phyloP scores from a whole-genome alignment of 1,139 yeast genomes.

The Scheffersomyces parashehatae region DNA sequence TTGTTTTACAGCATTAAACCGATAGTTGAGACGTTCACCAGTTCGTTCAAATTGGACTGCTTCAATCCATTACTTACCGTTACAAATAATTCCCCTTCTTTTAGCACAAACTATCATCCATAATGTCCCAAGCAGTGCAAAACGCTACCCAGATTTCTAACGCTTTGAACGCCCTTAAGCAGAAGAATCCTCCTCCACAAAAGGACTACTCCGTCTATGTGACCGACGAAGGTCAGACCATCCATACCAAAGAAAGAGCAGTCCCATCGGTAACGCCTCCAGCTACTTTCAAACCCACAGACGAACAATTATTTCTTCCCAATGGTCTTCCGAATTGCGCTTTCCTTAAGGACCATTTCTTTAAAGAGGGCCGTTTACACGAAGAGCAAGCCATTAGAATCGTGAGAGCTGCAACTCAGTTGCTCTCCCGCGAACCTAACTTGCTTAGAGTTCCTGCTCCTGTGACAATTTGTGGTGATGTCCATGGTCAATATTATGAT shows the following conservation, averaged over 20 bases:
- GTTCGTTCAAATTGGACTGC: too few relatives aligned
- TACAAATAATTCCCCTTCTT: too few relatives aligned
- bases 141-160: conserved; percentile 67
- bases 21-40: too few relatives aligned
- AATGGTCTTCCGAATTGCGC: conserved; percentile 73
- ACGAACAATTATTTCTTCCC: conserved; percentile 62
- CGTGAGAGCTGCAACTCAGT: conserved; percentile 63
- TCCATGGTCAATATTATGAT: conserved; percentile 94
- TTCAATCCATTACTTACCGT: too few relatives aligned
- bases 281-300: conserved; percentile 63
- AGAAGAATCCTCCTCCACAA: conserved; percentile 29
- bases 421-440: conserved; percentile 75
- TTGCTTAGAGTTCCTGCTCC: conserved; percentile 85
- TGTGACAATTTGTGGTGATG: conserved; percentile 93
- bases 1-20: too few relatives aligned
- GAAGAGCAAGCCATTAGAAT: conserved; percentile 74
- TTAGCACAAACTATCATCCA: not conserved
- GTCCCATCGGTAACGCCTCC: conserved; percentile 69
- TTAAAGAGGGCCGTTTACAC: conserved; percentile 75
- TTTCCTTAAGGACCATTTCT: conserved; percentile 73
- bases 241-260: conserved; percentile 70
- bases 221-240: conserved; percentile 67
- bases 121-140: conserved; percentile 18
- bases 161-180: conserved; percentile 72
- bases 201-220: conserved; percentile 57